Evolutionary conservation across 1,284 basidiomycete genomes (phyloP), one percentile per base, ranked within the genome.

Genomic region (Flammula alnicola): DNA sequence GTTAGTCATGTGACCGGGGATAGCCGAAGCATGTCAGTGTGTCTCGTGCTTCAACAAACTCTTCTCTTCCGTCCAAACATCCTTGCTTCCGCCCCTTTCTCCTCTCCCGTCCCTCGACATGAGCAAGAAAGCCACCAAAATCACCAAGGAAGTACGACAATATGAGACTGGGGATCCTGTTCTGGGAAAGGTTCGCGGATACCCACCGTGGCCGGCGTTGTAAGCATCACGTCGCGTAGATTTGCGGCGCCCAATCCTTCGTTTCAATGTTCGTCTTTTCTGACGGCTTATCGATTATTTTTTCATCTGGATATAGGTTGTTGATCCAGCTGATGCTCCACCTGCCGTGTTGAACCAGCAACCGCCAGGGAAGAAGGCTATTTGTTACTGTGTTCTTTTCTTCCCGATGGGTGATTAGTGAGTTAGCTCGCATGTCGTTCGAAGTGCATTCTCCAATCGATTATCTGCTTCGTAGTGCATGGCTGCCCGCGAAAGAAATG

Each of bases 401-500:
- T 95, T 95, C 78, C 92, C 93, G 27, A 83, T 81, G 30, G 93
- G 91, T 47, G 94, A 98, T 74, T 92, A 88, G 95, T 97, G 62
- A 69, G 93, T 84, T n/a, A n/a, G 9, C 1, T 25, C 7, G 27
- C 30, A 19, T 31, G 3, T 26, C 25, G 16, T n/a, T 43, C 23
- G 11, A 9, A n/a, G n/a, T n/a, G 27, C 27, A 7, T 29, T 19
- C n/a, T 3, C 29, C 9, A 3, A 22, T 16, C 23, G 19, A 27
- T 46, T 31, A 41, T 44, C 3, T 26, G 4, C 12, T 54, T 49
- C 48, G 16, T 53, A 95, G 95, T 72, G 81, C 92, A 32, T 98
- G 95, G 95, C 78, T 92, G 26, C 76, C 84, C 16, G 70, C 87
- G 5, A 88, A 88, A 62, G 95, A 97, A 66, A 83, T 98, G 54